These are phyloP conservation scores for Gracilaria gracilis DNA, from an alignment of 23 red algal species.

Conservation along the genomic window DNA sequence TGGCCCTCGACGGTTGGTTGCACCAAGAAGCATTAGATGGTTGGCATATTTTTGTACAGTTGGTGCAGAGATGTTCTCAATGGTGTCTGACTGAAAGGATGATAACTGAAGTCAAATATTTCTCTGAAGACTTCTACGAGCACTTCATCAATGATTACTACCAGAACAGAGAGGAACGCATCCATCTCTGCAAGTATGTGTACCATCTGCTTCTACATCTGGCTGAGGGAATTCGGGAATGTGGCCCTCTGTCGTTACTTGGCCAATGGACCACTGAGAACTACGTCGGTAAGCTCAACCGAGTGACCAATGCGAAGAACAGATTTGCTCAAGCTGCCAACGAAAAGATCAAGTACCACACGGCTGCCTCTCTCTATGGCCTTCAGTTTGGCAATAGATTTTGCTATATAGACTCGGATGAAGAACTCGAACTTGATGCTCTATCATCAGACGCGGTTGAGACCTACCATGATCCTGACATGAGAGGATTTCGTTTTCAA, in stretches of 20 bases:
- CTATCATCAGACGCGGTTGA: neutral
- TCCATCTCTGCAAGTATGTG: conserved; percentile 20
- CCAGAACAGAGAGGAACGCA: neutral
- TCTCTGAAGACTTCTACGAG: neutral
- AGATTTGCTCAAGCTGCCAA: neutral
- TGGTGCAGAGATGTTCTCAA: neutral
- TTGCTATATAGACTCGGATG: neutral
- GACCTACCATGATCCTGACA: neutral
- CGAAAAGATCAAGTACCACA: conserved; percentile 3
- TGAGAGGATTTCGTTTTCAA: neutral
- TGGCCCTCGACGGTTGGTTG: neutral
- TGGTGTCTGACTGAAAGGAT: neutral
- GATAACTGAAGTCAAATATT: neutral
- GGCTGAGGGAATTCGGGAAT: neutral
- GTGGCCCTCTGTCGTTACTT: neutral
- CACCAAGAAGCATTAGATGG: neutral
- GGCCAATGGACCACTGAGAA: conserved; percentile 14
- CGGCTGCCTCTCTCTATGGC: neutral
- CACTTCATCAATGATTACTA: conserved; percentile 6
- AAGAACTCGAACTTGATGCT: neutral
- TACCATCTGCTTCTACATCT: conserved; percentile 18
- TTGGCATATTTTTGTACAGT: neutral
- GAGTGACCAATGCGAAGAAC: conserved; percentile 4
- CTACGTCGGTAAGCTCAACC: neutral
- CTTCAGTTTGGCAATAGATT: neutral